Evolutionary conservation across 1,139 yeast genomes (phyloP).

Genomic region (Meyerozyma smithsonii): DNA sequence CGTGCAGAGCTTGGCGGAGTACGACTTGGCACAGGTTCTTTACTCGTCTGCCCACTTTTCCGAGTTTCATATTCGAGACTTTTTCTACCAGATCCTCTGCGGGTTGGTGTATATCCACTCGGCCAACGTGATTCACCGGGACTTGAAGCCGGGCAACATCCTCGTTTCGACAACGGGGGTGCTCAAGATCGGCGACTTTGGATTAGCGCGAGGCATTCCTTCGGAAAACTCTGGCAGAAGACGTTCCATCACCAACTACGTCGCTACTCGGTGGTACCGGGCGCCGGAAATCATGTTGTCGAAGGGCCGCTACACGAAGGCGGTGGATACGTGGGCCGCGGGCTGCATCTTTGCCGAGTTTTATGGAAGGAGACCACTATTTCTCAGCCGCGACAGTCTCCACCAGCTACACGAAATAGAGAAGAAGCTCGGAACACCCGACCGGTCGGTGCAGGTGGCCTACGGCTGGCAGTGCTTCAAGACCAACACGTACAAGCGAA

Average conservation of each 20-base stretch:
- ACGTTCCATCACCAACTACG: conserved; percentile 66
- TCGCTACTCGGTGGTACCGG: conserved; percentile 94
- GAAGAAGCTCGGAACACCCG: conserved; percentile 60
- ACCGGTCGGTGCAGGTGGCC: conserved; percentile 29
- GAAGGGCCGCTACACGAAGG: conserved; percentile 59
- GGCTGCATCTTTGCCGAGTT: conserved; percentile 79
- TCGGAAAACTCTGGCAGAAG: conserved; percentile 32
- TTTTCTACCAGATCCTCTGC: conserved; percentile 72
- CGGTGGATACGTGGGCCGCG: conserved; percentile 90
- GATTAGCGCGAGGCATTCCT: conserved; percentile 74
- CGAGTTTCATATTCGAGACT: conserved; percentile 76
- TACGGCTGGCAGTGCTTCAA: conserved; percentile 30
- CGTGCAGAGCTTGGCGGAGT: conserved; percentile 72
- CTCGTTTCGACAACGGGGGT: conserved; percentile 68
- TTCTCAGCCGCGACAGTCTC: conserved; percentile 62
- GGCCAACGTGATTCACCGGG: conserved; percentile 81
- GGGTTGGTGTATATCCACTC: conserved; percentile 82
- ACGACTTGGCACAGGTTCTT: conserved; percentile 73
- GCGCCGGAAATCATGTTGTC: conserved; percentile 87
- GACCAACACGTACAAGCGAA: conserved; percentile 30
- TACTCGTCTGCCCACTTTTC: conserved; percentile 73
- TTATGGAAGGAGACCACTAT: conserved; percentile 68
- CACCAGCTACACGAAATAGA: conserved; percentile 63
- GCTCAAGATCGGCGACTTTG: conserved; percentile 82
- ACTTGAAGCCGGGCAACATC: conserved; percentile 80